phyloP scores from a whole-genome alignment of 2,329 filamentous ascomycete genomes.

The Curvularia lunata region DNA sequence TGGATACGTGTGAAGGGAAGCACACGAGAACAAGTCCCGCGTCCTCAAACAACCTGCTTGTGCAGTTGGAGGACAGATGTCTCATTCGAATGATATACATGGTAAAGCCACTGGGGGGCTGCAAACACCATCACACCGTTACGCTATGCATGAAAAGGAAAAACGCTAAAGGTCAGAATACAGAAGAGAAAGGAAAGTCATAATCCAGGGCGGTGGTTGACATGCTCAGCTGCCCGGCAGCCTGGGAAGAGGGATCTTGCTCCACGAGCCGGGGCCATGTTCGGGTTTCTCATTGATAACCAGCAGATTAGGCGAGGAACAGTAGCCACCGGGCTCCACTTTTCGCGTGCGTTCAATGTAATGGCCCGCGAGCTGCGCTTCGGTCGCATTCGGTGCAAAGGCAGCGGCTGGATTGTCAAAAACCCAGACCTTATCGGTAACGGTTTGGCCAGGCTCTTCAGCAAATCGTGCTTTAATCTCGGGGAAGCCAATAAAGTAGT shows the following conservation, averaged over 20 bases:
- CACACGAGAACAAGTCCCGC: neutral
- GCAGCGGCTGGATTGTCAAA: slow-evolving; percentile 43
- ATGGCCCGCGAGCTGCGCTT: slow-evolving; percentile 35
- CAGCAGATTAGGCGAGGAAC: slow-evolving; percentile 62
- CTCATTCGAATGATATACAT: neutral
- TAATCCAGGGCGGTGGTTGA: slow-evolving; percentile 1
- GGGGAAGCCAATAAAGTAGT: slow-evolving; percentile 63
- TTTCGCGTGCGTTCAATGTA: slow-evolving; percentile 50
- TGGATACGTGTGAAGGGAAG: slow-evolving; percentile 2
- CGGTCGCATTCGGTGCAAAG: slow-evolving; percentile 34
- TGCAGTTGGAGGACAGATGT: neutral
- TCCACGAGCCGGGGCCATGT: slow-evolving; percentile 44
- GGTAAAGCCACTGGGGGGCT: slow-evolving; percentile 2
- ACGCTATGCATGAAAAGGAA: slow-evolving; percentile 18
- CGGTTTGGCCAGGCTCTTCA: slow-evolving; percentile 63
- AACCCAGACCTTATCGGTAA: slow-evolving; percentile 61
- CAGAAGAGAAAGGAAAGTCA: slow-evolving; percentile 13
- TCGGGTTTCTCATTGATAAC: slow-evolving; percentile 50
- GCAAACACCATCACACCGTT: slow-evolving; percentile 5
- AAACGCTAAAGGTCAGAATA: slow-evolving; percentile 16
- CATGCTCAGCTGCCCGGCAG: slow-evolving; percentile 23
- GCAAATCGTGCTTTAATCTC: slow-evolving; percentile 65
- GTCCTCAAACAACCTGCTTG: slow-evolving; percentile 3
- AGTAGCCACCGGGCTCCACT: slow-evolving; percentile 62
- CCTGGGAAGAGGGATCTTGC: slow-evolving; percentile 37